Conservation (phyloP, 108 stramenopile genomes). For the Discostella pseudostelligera region DNA sequence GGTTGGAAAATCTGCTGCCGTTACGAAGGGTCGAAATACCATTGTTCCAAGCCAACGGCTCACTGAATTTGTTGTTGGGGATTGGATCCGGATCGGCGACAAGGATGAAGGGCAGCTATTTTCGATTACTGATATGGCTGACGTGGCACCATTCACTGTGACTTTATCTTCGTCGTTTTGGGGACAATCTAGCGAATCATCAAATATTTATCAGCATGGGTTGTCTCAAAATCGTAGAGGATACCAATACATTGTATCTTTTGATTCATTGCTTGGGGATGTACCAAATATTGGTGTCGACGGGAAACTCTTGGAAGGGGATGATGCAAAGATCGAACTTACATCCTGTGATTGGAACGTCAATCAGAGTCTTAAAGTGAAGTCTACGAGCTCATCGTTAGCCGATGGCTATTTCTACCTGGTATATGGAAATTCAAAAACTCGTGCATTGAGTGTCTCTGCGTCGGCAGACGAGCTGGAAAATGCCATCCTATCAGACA, state of each 20-base stretch:
- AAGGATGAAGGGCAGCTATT: conserved; percentile 43
- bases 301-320: conserved; percentile 35
- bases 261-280: conserved; percentile 69
- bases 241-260: conserved; percentile 74
- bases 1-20: conserved; percentile 41
- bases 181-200: conserved; percentile 28
- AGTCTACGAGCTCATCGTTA: background rate
- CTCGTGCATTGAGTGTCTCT: conserved; percentile 45
- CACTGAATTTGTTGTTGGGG: conserved; percentile 49
- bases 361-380: conserved; percentile 36
- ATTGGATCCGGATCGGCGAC: conserved; percentile 70
- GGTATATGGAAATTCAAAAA: conserved; percentile 40
- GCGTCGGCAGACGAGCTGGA: conserved; percentile 38
- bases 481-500: conserved; percentile 42
- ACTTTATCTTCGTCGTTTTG: conserved; percentile 53
- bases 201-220: conserved; percentile 43
- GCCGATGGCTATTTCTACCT: conserved; percentile 60
- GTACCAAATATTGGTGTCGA: conserved; percentile 50
- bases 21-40: conserved; percentile 49
- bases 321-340: conserved; percentile 24
- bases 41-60: conserved; percentile 28
- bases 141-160: conserved; percentile 40
- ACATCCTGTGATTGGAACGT: conserved; percentile 57
- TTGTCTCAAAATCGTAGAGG: conserved; percentile 26
- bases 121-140: conserved; percentile 43